These are phyloP conservation scores for Ceratocystis ficicola DNA, from an alignment of 2,329 filamentous ascomycete genomes.

Conservation along the genomic window DNA sequence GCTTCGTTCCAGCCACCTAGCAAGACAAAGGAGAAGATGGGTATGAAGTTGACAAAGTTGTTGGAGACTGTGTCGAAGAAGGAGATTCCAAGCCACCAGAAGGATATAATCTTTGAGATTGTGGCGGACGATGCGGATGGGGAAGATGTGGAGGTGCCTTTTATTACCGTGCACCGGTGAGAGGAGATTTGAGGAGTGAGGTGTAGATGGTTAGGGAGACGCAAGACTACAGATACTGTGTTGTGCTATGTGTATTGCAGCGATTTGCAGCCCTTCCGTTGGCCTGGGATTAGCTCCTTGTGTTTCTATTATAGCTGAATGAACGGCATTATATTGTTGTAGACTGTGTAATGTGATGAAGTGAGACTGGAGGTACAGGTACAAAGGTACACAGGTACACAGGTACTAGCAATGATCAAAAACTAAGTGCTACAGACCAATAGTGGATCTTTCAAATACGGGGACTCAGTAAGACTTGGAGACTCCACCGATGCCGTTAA, in stretches of 20 bases:
- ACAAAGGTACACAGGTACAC: background rate
- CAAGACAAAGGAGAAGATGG: constrained; percentile 69
- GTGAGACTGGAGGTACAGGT: background rate
- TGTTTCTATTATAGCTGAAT: constrained; percentile 2
- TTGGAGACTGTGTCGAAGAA: constrained; percentile 87
- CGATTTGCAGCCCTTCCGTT: background rate
- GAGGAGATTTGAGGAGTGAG: background rate
- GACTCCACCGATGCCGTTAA: too few species aligned
- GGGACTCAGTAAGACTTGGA: too few species aligned
- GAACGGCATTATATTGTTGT: background rate
- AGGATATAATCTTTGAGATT: constrained; percentile 92
- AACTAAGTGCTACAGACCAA: too few species aligned
- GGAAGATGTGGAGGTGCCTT: constrained; percentile 94
- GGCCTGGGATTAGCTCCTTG: background rate
- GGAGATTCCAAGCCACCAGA: constrained; percentile 78
- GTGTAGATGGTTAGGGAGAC: background rate
- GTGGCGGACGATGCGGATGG: constrained; percentile 79
- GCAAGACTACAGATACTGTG: background rate
- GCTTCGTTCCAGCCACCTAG: constrained; percentile 76
- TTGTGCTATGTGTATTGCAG: background rate
- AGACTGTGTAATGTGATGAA: background rate
- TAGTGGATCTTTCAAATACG: too few species aligned
- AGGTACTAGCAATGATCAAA: background rate
- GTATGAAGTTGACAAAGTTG: constrained; percentile 75
- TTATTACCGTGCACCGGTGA: constrained; percentile 63